Percentiles rank a stretch among this genome's conserved stretches.
Conservation (phyloP, 768 basidiomycete species). For the Rhizopogon vulgaris region DNA sequence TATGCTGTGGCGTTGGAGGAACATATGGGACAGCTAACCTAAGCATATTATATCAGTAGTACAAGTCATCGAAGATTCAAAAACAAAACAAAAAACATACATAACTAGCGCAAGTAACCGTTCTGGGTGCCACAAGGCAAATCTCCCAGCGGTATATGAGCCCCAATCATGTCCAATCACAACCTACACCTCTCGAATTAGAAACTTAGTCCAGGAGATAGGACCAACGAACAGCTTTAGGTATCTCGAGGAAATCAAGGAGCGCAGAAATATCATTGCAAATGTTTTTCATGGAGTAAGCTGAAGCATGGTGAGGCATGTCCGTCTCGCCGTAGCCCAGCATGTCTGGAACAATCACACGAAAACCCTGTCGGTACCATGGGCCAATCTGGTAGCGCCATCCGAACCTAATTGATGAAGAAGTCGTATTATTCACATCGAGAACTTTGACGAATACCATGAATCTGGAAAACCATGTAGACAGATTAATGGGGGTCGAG, state of each 20-base stretch:
- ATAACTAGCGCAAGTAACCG: conserved; percentile 52
- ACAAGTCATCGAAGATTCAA: not conserved
- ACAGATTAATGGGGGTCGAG: conserved; percentile 52
- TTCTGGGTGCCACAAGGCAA: conserved; percentile 69
- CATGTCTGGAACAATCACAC: conserved; percentile 49
- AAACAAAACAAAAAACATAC: conserved; percentile 44
- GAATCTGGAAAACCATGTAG: conserved; percentile 79
- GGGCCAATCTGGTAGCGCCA: conserved; percentile 72
- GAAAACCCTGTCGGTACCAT: conserved; percentile 56
- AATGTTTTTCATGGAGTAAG: conserved; percentile 56
- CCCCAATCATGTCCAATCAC: conserved; percentile 85
- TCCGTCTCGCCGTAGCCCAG: conserved; percentile 62
- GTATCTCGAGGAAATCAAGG: conserved; percentile 48
- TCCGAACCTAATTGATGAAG: conserved; percentile 47
- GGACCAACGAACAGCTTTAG: conserved; percentile 43
- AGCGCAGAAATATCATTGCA: conserved; percentile 61
- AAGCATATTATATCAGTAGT: conserved; percentile 2
- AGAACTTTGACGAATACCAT: conserved; percentile 23
- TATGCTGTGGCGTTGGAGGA: conserved; percentile 48
- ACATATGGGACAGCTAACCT: conserved; percentile 66
- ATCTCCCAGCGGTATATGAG: conserved; percentile 51
- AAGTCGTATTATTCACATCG: not conserved
- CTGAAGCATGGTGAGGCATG: conserved; percentile 46
- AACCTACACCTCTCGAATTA: conserved; percentile 29
- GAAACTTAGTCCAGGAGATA: not conserved